Percentiles rank a stretch among this genome's conserved stretches.
Conservation (phyloP, 1,139 yeast genomes). For the Hyphopichia buzzinii region DNA sequence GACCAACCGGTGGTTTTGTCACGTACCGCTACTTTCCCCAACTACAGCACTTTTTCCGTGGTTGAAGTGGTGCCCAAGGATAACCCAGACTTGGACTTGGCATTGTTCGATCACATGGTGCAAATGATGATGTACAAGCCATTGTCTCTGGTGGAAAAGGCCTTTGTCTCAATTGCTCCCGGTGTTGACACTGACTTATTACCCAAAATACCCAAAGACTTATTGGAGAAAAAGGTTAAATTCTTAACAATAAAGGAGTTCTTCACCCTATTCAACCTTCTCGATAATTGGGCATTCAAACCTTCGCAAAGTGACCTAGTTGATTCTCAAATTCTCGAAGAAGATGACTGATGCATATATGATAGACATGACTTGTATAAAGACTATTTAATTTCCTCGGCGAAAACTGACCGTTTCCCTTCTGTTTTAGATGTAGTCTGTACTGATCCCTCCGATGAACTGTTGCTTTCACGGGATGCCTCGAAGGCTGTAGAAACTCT, state of each 20-base stretch:
- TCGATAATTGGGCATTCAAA: slow-evolving; percentile 82
- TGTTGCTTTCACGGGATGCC: neutral
- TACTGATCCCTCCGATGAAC: neutral
- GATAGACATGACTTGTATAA: neutral
- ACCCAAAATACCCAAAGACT: slow-evolving; percentile 29
- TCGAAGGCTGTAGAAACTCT: neutral
- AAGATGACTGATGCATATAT: neutral
- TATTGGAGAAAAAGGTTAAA: slow-evolving; percentile 46
- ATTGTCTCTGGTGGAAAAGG: slow-evolving; percentile 46
- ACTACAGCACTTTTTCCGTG: slow-evolving; percentile 34
- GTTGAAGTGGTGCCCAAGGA: slow-evolving; percentile 60
- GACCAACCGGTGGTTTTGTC: slow-evolving; percentile 41
- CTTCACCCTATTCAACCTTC: slow-evolving; percentile 46
- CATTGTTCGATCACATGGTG: slow-evolving; percentile 64
- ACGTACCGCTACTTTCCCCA: slow-evolving; percentile 21
- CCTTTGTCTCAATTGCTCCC: slow-evolving; percentile 64
- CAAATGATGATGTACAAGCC: slow-evolving; percentile 61
- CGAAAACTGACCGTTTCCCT: neutral
- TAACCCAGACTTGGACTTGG: slow-evolving; percentile 39
- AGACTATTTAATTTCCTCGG: slow-evolving; percentile 1
- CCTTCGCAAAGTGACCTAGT: slow-evolving; percentile 35
- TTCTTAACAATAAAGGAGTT: slow-evolving; percentile 58
- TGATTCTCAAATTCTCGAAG: slow-evolving; percentile 1
- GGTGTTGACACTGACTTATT: slow-evolving; percentile 71
- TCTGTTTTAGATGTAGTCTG: no score